phyloP scores from a whole-genome alignment of 2,329 filamentous ascomycete species.

The Exophiala mesophila region DNA sequence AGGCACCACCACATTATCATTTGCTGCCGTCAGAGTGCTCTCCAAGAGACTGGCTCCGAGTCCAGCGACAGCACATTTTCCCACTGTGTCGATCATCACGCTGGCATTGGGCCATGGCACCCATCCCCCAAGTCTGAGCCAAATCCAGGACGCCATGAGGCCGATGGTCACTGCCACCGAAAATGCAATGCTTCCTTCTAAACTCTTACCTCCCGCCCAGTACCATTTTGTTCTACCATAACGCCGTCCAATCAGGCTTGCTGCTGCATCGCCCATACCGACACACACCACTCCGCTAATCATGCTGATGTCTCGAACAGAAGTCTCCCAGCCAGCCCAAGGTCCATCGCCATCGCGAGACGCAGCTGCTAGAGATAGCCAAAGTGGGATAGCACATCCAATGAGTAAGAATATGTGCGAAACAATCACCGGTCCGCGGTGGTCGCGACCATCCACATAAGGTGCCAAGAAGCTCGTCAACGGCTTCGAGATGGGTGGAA shows the following conservation, averaged over 20 bases:
- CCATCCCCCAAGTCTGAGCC: conserved; percentile 75
- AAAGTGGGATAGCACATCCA: conserved; percentile 89
- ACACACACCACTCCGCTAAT: conserved; percentile 89
- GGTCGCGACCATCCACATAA: conserved; percentile 89
- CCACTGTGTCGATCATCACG: conserved; percentile 29
- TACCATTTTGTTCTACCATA: conserved; percentile 88
- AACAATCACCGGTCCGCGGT: conserved; percentile 89
- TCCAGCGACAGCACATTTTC: conserved; percentile 67
- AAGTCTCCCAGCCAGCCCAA: conserved; percentile 70
- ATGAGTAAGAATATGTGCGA: conserved; percentile 94
- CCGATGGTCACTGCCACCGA: conserved; percentile 71
- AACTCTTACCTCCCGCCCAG: conserved; percentile 92
- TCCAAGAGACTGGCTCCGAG: conserved; percentile 83
- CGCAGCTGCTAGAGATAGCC: conserved; percentile 74
- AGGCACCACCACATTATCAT: conserved; percentile 97
- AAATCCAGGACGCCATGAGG: conserved; percentile 63
- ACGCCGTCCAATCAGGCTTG: conserved; percentile 79
- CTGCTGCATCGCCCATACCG: conserved; percentile 89
- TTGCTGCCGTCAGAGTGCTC: conserved; percentile 90
- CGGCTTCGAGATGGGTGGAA: conserved; percentile 82
- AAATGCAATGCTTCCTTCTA: conserved; percentile 83
- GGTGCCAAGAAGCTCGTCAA: conserved; percentile 83
- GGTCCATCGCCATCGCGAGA: conserved; percentile 52
- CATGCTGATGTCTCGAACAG: conserved; percentile 75
- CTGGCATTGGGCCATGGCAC: conserved; percentile 27